phyloP scores from a whole-genome alignment of 164 flowering plant species.

The Umbilicus rupestris region DNA sequence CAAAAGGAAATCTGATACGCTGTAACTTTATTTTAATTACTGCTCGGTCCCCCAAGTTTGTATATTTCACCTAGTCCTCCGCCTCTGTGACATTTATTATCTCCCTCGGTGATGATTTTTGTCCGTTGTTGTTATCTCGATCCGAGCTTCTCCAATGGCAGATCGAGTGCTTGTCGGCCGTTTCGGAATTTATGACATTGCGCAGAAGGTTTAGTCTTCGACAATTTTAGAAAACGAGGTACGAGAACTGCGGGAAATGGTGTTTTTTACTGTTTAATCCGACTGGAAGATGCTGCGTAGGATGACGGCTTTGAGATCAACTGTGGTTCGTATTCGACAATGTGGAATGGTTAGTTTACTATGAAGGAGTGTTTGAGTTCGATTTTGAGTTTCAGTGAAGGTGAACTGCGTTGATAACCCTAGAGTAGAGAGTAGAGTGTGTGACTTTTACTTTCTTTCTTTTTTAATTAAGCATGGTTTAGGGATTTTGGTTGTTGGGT shows the following conservation, averaged over 20 bases:
- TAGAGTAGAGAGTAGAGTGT: not conserved
- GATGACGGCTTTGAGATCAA: not conserved
- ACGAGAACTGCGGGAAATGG: not conserved
- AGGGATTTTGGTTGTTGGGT: not conserved
- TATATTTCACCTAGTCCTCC: not conserved
- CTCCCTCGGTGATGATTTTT: not conserved
- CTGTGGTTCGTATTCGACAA: not conserved
- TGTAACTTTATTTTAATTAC: not conserved
- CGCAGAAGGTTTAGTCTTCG: not conserved
- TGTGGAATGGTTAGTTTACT: not conserved
- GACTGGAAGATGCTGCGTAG: not conserved
- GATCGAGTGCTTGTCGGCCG: not conserved
- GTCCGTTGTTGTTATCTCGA: not conserved
- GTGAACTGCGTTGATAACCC: not conserved
- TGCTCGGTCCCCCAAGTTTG: not conserved
- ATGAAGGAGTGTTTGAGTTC: not conserved
- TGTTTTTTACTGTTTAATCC: not conserved
- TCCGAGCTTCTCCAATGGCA: slow-evolving; percentile 2
- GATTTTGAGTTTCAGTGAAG: too few species aligned
- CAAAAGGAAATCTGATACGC: not conserved
- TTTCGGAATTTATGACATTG: not conserved
- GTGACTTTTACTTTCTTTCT: not conserved
- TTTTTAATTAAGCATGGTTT: not conserved
- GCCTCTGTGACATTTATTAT: not conserved
- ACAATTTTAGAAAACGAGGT: not conserved